Conservation (phyloP, 2,329 filamentous ascomycete genomes). For the Ophiostoma montium region DNA sequence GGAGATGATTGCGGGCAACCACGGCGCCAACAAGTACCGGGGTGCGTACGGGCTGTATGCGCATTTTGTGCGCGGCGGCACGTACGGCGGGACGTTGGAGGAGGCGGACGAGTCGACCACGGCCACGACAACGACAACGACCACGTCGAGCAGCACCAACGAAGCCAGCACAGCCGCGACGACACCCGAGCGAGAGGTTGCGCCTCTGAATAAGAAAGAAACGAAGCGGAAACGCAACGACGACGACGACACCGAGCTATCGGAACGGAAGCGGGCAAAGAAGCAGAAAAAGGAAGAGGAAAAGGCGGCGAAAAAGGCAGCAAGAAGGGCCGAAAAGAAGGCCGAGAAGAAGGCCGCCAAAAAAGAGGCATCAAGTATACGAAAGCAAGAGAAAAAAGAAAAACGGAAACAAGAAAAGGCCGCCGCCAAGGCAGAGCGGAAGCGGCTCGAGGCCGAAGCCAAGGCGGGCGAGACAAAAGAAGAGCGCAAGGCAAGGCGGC, state of each 20-base stretch:
- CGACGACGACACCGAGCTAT: slow-evolving; percentile 15
- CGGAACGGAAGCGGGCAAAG: slow-evolving; percentile 11
- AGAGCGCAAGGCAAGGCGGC: slow-evolving; percentile 26
- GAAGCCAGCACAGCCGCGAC: slow-evolving; percentile 14
- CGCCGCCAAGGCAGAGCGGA: not conserved
- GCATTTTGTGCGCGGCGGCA: slow-evolving; percentile 71
- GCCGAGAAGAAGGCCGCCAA: not conserved
- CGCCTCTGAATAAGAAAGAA: slow-evolving; percentile 5
- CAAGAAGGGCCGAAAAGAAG: slow-evolving; percentile 8
- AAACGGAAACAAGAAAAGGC: not conserved
- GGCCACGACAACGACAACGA: slow-evolving; percentile 8
- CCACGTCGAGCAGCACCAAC: not conserved
- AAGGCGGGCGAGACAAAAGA: slow-evolving; percentile 28
- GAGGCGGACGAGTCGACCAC: not conserved
- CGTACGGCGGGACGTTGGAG: slow-evolving; percentile 57
- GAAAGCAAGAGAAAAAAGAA: not conserved
- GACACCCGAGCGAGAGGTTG: slow-evolving; percentile 18
- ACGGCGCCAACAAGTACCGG: slow-evolving; percentile 39
- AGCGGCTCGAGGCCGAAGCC: slow-evolving; percentile 17
- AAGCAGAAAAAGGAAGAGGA: not conserved
- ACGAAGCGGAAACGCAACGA: slow-evolving; percentile 13
- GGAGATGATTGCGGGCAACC: slow-evolving; percentile 31
- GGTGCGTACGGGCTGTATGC: slow-evolving; percentile 57
- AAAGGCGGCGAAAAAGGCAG: slow-evolving; percentile 15
- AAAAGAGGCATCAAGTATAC: too few species aligned